These are phyloP conservation scores for Pseudonitzschia pungens DNA, from an alignment of 108 stramenopile species.

Conservation along the genomic window DNA sequence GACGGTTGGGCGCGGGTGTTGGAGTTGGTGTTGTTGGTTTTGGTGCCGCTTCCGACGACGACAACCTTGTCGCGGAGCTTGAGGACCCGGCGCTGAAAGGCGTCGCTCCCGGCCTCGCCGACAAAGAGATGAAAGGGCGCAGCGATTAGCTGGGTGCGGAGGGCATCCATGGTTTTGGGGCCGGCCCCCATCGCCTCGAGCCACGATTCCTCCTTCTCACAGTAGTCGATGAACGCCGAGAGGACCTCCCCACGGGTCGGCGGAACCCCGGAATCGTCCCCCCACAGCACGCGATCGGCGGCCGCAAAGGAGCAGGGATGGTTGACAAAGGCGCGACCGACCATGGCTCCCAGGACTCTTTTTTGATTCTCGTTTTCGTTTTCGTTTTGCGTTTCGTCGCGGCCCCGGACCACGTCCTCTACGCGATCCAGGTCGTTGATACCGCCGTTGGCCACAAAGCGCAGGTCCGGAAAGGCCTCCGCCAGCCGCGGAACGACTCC, in stretches of 20 bases:
- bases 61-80: constrained; percentile 16
- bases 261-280: background rate
- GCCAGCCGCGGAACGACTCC: constrained; percentile 26
- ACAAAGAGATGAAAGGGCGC: constrained; percentile 37
- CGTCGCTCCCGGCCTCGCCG: constrained; percentile 43
- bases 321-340: constrained; percentile 48
- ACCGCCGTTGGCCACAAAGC: constrained; percentile 45
- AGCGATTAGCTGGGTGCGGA: constrained; percentile 32
- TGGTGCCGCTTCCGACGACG: background rate
- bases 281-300: constrained; percentile 32
- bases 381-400: background rate
- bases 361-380: no score
- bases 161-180: background rate
- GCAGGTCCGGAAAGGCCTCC: constrained; percentile 24
- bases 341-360: constrained; percentile 37
- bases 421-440: constrained; percentile 29
- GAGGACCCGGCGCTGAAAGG: constrained; percentile 37
- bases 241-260: constrained; percentile 30
- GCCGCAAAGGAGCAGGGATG: constrained; percentile 50
- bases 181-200: background rate
- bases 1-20: background rate
- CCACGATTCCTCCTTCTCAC: constrained; percentile 30
- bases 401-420: background rate
- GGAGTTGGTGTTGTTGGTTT: background rate
- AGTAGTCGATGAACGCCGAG: constrained; percentile 34